phyloP scores from a whole-genome alignment of 148 eudicot species.

The Drosera capensis region DNA sequence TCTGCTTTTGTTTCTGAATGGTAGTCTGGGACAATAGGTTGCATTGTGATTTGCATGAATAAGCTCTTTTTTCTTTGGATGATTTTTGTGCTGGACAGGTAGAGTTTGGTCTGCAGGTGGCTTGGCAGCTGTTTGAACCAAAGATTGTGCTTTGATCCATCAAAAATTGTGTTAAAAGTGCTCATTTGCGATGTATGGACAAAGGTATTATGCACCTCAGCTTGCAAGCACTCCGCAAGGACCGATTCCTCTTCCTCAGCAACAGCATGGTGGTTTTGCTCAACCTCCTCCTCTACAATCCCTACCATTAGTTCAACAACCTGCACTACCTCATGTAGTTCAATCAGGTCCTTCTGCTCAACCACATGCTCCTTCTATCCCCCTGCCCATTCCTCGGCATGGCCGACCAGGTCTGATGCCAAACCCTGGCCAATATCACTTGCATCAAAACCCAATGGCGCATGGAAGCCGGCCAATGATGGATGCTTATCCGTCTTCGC shows the following conservation, averaged over 20 bases:
- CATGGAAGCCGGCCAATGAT: conserved; percentile 19
- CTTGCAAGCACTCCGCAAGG: conserved; percentile 45
- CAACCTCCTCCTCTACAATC: conserved; percentile 21
- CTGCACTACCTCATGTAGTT: conserved; percentile 16
- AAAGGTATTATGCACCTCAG: conserved; percentile 38
- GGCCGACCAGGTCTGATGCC: conserved; percentile 21
- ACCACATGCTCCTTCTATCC: conserved; percentile 23
- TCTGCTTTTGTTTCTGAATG: no score
- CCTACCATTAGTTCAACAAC: conserved; percentile 23
- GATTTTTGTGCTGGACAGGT: no score
- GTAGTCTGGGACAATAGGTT: no score
- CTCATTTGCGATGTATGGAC: conserved; percentile 45
- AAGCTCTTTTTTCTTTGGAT: no score
- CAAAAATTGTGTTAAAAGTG: neutral
- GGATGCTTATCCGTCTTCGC: conserved; percentile 20
- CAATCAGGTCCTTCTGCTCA: conserved; percentile 20
- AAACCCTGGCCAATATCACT: conserved; percentile 21
- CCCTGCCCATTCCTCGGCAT: conserved; percentile 13
- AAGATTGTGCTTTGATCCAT: conserved; percentile 10
- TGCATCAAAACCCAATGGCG: conserved; percentile 20
- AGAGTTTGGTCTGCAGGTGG: conserved; percentile 13
- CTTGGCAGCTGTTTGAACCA: conserved; percentile 6
- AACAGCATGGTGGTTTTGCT: conserved; percentile 23
- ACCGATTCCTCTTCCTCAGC: conserved; percentile 34
- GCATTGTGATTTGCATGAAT: no score